These are phyloP conservation scores for Lolium perenne DNA, from an alignment of 176 grass and related monocot genomes.

Conservation along the genomic window DNA sequence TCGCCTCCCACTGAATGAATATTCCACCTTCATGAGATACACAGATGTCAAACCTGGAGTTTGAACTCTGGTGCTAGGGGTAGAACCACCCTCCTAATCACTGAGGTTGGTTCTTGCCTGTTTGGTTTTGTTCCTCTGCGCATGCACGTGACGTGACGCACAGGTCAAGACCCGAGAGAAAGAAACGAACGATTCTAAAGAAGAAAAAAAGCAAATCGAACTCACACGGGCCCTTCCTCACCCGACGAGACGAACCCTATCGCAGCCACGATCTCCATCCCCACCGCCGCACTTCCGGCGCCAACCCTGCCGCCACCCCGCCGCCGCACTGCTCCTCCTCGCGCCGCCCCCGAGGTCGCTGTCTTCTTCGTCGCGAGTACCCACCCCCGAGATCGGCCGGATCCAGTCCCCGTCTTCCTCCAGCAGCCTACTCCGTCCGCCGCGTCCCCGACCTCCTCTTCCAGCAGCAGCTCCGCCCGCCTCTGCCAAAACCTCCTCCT, in stretches of 20 bases:
- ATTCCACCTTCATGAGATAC: too few relatives aligned
- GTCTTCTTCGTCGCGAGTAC: background rate
- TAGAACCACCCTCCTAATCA: too few relatives aligned
- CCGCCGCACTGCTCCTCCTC: background rate
- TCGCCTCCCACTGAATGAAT: too few relatives aligned
- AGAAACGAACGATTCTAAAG: too few relatives aligned
- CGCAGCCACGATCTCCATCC: background rate
- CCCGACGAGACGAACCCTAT: slow-evolving; percentile 17
- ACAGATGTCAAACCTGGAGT: too few relatives aligned
- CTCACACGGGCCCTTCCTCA: background rate
- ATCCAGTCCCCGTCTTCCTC: too few relatives aligned
- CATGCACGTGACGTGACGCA: background rate
- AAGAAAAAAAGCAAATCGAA: too few relatives aligned
- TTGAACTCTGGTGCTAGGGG: too few relatives aligned
- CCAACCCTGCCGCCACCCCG: background rate
- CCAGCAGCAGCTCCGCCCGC: background rate
- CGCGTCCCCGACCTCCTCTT: background rate
- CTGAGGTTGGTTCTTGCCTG: too few relatives aligned
- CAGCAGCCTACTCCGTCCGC: background rate
- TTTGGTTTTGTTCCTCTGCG: background rate
- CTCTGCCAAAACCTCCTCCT: background rate
- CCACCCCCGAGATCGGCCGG: background rate
- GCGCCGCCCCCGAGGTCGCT: background rate
- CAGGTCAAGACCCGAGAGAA: background rate
- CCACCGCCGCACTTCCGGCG: background rate